A percentile compares a stretch with the other conserved stretches of the same genome.
These are phyloP conservation scores for Phellopilus nigrolimitatus DNA, from an alignment of 1,284 basidiomycete species.

Conservation along the genomic window DNA sequence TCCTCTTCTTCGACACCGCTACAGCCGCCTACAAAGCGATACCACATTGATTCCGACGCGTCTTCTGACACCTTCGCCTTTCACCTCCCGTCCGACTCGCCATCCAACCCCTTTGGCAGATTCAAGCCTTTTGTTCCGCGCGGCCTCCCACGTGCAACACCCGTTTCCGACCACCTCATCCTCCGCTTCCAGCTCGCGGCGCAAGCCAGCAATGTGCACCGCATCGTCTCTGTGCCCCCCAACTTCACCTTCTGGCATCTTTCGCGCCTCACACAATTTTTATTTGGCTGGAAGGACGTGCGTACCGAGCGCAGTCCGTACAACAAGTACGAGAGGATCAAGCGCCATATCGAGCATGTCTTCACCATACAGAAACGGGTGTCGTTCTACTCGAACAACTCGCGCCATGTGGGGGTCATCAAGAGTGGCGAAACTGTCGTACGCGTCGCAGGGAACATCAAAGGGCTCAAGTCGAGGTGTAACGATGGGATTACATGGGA, in stretches of 20 bases:
- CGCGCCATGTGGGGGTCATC: slow-evolving; percentile 48
- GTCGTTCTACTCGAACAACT: slow-evolving; percentile 37
- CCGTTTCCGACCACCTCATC: slow-evolving; percentile 50
- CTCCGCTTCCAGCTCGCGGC: slow-evolving; percentile 56
- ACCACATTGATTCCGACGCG: slow-evolving; percentile 17
- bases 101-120: slow-evolving; percentile 35
- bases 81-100: slow-evolving; percentile 35
- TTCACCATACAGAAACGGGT: slow-evolving; percentile 54
- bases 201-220: slow-evolving; percentile 45
- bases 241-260: slow-evolving; percentile 67
- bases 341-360: slow-evolving; percentile 37
- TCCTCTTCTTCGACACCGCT: slow-evolving; percentile 26
- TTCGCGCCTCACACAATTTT: slow-evolving; percentile 54
- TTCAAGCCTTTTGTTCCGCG: slow-evolving; percentile 32
- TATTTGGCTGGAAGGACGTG: slow-evolving; percentile 43
- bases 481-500: slow-evolving; percentile 16
- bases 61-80: slow-evolving; percentile 9
- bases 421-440: slow-evolving; percentile 38
- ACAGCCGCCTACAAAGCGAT: slow-evolving; percentile 24
- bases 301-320: slow-evolving; percentile 21
- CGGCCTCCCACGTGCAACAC: slow-evolving; percentile 40
- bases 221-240: slow-evolving; percentile 63
- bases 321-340: slow-evolving; percentile 9
- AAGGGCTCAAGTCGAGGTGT: background rate
- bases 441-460: slow-evolving; percentile 8